Evolutionary conservation across 1,284 basidiomycete genomes (phyloP).

Genomic region (Cryptococcus depauperatus): DNA sequence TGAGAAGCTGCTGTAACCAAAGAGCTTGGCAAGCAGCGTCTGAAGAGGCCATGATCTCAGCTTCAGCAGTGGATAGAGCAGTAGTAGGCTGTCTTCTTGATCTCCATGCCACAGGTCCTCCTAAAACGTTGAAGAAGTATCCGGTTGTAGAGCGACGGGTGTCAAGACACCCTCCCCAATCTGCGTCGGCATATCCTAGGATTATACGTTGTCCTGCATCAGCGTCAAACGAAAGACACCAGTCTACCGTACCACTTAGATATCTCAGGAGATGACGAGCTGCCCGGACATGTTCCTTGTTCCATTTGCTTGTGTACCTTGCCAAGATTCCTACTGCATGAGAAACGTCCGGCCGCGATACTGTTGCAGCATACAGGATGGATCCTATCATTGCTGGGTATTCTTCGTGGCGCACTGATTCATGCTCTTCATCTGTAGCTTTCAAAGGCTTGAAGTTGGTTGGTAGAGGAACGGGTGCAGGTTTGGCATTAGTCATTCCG

Average conservation of each 20-base stretch:
- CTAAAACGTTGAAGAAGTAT: constrained; percentile 19
- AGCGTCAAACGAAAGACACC: constrained; percentile 12
- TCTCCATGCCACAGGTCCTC: constrained; percentile 19
- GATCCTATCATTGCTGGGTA: constrained; percentile 14
- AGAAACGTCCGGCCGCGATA: constrained; percentile 18
- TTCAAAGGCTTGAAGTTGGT: background rate
- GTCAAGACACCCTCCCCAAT: constrained; percentile 4
- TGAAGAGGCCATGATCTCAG: constrained; percentile 10
- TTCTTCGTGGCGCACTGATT: constrained; percentile 6
- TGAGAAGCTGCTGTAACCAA: constrained; percentile 7
- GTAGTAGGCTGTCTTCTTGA: constrained; percentile 20
- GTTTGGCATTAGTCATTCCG: constrained; percentile 14
- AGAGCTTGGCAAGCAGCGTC: constrained; percentile 9
- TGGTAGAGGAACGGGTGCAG: background rate
- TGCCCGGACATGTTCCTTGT: constrained; percentile 12
- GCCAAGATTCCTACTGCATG: constrained; percentile 16
- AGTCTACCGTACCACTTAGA: constrained; percentile 1
- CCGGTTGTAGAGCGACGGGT: constrained; percentile 25
- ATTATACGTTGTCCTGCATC: constrained; percentile 10
- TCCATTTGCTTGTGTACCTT: constrained; percentile 21
- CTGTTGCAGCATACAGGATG: constrained; percentile 5
- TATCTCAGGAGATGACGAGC: constrained; percentile 19
- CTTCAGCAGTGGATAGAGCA: constrained; percentile 13
- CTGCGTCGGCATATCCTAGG: constrained; percentile 7
- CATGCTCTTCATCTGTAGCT: constrained; percentile 5